Evolutionary conservation across 2,329 filamentous ascomycete species (phyloP).

Genomic region (Byssochlamys sp.): DNA sequence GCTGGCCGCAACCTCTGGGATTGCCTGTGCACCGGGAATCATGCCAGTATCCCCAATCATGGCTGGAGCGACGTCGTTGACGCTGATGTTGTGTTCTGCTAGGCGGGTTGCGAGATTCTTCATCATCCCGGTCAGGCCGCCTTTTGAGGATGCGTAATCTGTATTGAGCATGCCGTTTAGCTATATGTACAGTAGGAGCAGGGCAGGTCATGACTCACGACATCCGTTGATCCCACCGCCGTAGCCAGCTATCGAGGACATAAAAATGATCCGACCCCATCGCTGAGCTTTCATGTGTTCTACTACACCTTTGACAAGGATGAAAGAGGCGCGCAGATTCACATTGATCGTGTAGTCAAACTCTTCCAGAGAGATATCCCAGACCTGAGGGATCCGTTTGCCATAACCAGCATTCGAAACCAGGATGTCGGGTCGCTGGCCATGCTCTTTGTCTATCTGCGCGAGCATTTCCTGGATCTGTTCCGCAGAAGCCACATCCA

Average conservation of each 20-base stretch:
- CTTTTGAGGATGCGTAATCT: slow-evolving; percentile 52
- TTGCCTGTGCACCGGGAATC: slow-evolving; percentile 50
- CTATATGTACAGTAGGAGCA: not conserved
- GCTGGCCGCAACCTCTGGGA: slow-evolving; percentile 49
- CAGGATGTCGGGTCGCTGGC: slow-evolving; percentile 51
- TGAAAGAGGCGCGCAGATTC: slow-evolving; percentile 54
- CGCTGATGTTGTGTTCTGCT: slow-evolving; percentile 52
- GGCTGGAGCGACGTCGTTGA: slow-evolving; percentile 59
- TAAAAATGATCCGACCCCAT: slow-evolving; percentile 57
- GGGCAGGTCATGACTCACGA: slow-evolving; percentile 23
- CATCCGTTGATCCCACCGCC: slow-evolving; percentile 58
- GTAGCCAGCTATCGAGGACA: slow-evolving; percentile 54
- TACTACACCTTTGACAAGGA: slow-evolving; percentile 51
- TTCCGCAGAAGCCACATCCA: slow-evolving; percentile 47
- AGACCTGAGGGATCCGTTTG: slow-evolving; percentile 47
- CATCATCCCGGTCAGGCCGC: slow-evolving; percentile 56
- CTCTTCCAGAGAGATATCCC: slow-evolving; percentile 54
- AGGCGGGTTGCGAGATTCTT: slow-evolving; percentile 53
- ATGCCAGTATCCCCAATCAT: slow-evolving; percentile 59
- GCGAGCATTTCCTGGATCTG: slow-evolving; percentile 47
- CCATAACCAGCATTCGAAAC: slow-evolving; percentile 59
- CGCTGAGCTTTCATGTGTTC: slow-evolving; percentile 50
- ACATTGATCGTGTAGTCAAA: slow-evolving; percentile 55
- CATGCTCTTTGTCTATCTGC: slow-evolving; percentile 46
- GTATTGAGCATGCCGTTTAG: not conserved